Percentiles rank a stretch among this genome's conserved stretches.
Conservation (phyloP, 2,329 filamentous ascomycete species). For the Corynespora cassiicola region DNA sequence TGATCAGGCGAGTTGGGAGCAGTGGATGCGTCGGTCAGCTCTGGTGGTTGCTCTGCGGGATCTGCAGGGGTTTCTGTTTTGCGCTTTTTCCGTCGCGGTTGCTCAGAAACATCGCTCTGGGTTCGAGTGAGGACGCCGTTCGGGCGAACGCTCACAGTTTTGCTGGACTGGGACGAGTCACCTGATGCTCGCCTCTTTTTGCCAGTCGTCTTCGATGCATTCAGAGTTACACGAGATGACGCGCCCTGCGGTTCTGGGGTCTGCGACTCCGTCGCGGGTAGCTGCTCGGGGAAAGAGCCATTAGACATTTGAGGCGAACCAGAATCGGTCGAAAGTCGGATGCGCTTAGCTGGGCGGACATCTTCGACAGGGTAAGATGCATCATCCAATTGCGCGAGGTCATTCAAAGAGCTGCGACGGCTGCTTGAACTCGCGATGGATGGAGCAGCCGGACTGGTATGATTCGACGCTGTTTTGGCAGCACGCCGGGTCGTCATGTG, state of each 20-base stretch:
- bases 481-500: conserved; percentile 58
- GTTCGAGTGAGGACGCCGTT: conserved; percentile 43
- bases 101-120: conserved; percentile 43
- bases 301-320: conserved; percentile 41
- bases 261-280: conserved; percentile 35
- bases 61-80: conserved; percentile 37
- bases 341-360: conserved; percentile 46
- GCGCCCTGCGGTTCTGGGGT: conserved; percentile 28
- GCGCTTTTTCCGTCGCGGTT: conserved; percentile 43
- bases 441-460: conserved; percentile 39
- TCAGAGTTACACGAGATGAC: conserved; percentile 23
- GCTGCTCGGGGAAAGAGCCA: conserved; percentile 36
- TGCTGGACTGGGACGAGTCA: conserved; percentile 38
- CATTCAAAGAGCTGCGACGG: conserved; percentile 48
- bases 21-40: conserved; percentile 44
- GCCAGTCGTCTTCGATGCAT: conserved; percentile 26
- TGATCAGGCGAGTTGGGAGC: conserved; percentile 44
- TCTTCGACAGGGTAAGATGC: conserved; percentile 38
- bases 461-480: conserved; percentile 46
- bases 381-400: conserved; percentile 35
- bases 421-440: conserved; percentile 44
- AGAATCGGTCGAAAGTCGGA: conserved; percentile 45
- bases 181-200: conserved; percentile 43
- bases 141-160: conserved; percentile 30
- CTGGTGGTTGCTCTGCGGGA: conserved; percentile 38